Conservation (phyloP, 2,329 filamentous ascomycete genomes). For the Penicillium oxalicum region DNA sequence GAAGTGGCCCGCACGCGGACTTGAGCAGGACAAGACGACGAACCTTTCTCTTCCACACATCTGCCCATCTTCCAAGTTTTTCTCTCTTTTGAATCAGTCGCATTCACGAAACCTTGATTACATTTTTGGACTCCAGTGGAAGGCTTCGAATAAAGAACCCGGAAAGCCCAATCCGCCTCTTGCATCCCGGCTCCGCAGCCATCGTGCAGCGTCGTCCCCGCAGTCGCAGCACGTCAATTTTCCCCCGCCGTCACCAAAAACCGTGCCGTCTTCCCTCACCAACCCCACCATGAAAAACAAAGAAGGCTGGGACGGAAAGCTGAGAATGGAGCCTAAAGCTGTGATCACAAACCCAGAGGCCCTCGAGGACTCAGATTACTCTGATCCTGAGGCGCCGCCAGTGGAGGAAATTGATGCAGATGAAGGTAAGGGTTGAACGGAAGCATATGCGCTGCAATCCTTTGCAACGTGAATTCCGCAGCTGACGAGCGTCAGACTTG, state of each 20-base stretch:
- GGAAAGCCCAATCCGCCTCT: too few relatives aligned
- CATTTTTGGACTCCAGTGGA: too few relatives aligned
- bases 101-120: not conserved
- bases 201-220: slow-evolving; percentile 13
- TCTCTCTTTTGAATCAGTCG: not conserved
- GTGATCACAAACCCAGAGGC: slow-evolving; percentile 72
- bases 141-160: too few relatives aligned
- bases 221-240: slow-evolving; percentile 13
- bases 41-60: not conserved
- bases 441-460: not conserved
- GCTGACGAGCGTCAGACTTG: slow-evolving; percentile 43
- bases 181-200: too few relatives aligned
- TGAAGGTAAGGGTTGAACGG: slow-evolving; percentile 53
- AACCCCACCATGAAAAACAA: slow-evolving; percentile 35
- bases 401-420: slow-evolving; percentile 74
- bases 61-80: too few relatives aligned
- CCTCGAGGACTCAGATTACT: slow-evolving; percentile 78
- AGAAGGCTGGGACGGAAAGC: slow-evolving; percentile 44
- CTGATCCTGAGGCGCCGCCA: slow-evolving; percentile 61
- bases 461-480: not conserved
- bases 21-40: slow-evolving; percentile 15
- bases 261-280: slow-evolving; percentile 3
- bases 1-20: slow-evolving; percentile 6
- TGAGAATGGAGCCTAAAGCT: slow-evolving; percentile 59
- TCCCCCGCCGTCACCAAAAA: slow-evolving; percentile 8